Evolutionary conservation across 1,139 yeast genomes (phyloP), one percentile per base, ranked within the genome.

Genomic region (Geotrichum europaeum): DNA sequence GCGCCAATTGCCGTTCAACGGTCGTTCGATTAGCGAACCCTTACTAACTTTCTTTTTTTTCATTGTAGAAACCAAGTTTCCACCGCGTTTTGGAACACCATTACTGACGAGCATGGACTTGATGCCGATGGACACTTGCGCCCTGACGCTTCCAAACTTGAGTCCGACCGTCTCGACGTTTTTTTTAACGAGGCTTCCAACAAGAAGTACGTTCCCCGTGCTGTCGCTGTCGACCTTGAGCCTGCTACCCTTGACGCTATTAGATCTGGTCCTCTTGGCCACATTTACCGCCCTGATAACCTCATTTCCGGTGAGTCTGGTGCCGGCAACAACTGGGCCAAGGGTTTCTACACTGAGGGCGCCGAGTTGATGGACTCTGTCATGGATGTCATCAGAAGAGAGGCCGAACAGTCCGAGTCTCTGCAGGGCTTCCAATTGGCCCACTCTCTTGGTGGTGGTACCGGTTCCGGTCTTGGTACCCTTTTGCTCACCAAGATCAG

Each of bases 61-160:
- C 24, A 36, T 7, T 40, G 18, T 50, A 85, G 86, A 75, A 84
- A 84, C 80, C 89, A 84, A 75, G 84, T 84, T 65, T 84, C 87
- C 67, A 81, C 86, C 59, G 86, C 87, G 60, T 84, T 84, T 72
- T 84, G 89, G 89, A 84, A 83, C 72, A 84, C 86, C 60, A 84
- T 84, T 67, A 81, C 84, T 70, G 83, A 81, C 64, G 89, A 84
- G 70, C 89, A 84, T 67, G 86, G 86, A 49, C 81, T 84, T 64
- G 86, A 83, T 69, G 73, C 74, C 67, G 77, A 79, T 65, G 89
- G 89, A 32, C 72, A 69, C 53, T 64, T 74, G 36, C 51, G 32
- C 15, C 55, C 56, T n/a, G 53, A 55, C 12, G 59, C 56, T 28
- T 40, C 60, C 20, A 53, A 51, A 34, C 55, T 62, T 45, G 66